Evolutionary conservation across 169 alveolate species (phyloP), one percentile per base, ranked within the genome.

Genomic region (Cryptosporidium sp.): DNA sequence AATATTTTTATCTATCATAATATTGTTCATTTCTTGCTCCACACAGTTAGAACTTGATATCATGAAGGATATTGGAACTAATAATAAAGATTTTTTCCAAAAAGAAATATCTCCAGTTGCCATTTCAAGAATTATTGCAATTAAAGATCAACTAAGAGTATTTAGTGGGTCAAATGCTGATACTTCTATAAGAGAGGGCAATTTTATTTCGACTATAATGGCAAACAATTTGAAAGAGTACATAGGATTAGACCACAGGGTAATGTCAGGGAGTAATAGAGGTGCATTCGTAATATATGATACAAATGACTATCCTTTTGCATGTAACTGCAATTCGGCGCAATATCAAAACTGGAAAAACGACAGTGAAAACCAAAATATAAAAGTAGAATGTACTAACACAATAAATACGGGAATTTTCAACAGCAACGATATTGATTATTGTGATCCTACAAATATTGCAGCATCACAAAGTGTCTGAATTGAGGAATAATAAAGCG

Each of bases 361-460:
- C 2, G 5, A 68, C 2, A 75, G 89, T 1, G 29, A 39, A 0
- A 14, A 80, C 21, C 51, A 75, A 16, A 80, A 18, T 26, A 21
- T 21, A 18, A 80, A 60, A 45, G 89, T 80, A 21, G 69, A 62
- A 60, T 80, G 89, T 62, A 31, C 89, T 14, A 80, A 80, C 33
- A 62, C 69, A 37, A 80, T 80, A 2, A 80, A 65, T 35, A 80
- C 75, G 12, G 60, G 80, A 16, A 80, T 80, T 2, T 80, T 80
- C 48, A 80, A 80, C 39, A 35, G 75, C 16, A 45, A 39, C 26
- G 89, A 80, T 62, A 56, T 80, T 12, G 67, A 60, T 21, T 80
- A 80, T 51, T 80, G 89, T 37, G 89, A 80, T 80, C 89, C 89
- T 26, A 62, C 89, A 10, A 80, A 80, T 60, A 62, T 80, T 62